phyloP scores from a whole-genome alignment of 2,329 filamentous ascomycete species.

The Sporothrix pseudoabietina region DNA sequence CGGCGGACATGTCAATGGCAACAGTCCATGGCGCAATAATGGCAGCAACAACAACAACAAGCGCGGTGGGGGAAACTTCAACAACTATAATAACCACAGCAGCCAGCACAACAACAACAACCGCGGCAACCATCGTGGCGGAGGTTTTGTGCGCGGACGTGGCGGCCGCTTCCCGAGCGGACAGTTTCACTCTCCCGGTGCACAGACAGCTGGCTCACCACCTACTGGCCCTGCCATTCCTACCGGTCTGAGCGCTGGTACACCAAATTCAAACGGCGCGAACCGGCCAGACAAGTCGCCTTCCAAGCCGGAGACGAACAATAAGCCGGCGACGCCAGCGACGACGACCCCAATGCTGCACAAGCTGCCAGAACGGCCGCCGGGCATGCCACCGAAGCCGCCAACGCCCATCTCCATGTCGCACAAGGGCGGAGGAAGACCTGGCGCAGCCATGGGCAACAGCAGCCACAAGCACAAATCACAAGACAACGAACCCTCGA shows the following conservation, averaged over 20 bases:
- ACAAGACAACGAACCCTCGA: not conserved
- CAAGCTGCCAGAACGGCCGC: slow-evolving; percentile 25
- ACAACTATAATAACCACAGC: not conserved
- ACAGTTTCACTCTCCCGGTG: not conserved
- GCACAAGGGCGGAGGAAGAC: not conserved
- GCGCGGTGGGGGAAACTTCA: slow-evolving; percentile 21
- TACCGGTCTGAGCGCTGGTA: not conserved
- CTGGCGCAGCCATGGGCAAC: not conserved
- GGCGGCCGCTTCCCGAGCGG: slow-evolving; percentile 22
- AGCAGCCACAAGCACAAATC: not conserved
- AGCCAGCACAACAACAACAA: not conserved
- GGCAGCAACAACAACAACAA: slow-evolving; percentile 9
- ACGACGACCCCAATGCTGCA: not conserved
- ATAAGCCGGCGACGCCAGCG: not conserved
- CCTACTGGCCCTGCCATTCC: not conserved
- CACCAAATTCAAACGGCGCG: not conserved
- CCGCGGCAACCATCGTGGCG: slow-evolving; percentile 16
- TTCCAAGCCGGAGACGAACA: not conserved
- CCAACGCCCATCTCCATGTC: slow-evolving; percentile 32
- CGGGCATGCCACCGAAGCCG: slow-evolving; percentile 31
- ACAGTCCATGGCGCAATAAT: not conserved
- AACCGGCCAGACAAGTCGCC: not conserved
- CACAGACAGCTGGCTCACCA: not conserved
- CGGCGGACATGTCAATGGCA: not conserved
- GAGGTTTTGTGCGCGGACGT: slow-evolving; percentile 23